Evolutionary conservation across 352 stramenopile genomes (phyloP).

Genomic region (Phytophthora foliorum): DNA sequence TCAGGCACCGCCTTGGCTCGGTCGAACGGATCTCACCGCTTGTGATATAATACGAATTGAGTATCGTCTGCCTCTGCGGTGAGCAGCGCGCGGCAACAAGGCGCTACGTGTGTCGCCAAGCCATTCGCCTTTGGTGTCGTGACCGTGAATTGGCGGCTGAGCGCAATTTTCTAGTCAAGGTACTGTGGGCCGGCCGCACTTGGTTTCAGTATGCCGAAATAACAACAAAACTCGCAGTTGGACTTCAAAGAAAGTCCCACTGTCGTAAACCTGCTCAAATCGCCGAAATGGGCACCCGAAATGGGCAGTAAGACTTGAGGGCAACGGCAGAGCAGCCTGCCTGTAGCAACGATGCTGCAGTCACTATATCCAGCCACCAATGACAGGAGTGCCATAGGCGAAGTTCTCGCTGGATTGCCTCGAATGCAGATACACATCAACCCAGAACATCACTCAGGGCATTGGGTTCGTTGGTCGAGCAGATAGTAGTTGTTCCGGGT

Average conservation of each 20-base stretch:
- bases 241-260: not conserved
- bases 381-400: not conserved
- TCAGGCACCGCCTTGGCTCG: not conserved
- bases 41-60: conserved; percentile 30
- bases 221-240: not conserved
- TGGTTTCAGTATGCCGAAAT: not conserved
- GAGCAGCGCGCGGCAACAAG: not conserved
- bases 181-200: not conserved
- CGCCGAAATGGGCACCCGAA: not conserved
- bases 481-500: too few relatives aligned
- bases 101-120: too few relatives aligned
- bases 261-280: not conserved
- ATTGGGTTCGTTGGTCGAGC: not conserved
- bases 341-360: not conserved
- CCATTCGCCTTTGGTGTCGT: too few relatives aligned
- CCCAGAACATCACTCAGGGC: conserved; percentile 2
- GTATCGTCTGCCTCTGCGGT: too few relatives aligned
- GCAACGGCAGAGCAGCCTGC: too few relatives aligned
- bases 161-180: not conserved
- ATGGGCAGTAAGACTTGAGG: not conserved
- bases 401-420: not conserved
- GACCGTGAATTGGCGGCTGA: not conserved
- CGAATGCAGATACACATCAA: not conserved
- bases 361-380: not conserved
- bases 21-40: conserved; percentile 13